Evolutionary conservation across 768 basidiomycete genomes (phyloP).

Genomic region (Suillus clintonianus): DNA sequence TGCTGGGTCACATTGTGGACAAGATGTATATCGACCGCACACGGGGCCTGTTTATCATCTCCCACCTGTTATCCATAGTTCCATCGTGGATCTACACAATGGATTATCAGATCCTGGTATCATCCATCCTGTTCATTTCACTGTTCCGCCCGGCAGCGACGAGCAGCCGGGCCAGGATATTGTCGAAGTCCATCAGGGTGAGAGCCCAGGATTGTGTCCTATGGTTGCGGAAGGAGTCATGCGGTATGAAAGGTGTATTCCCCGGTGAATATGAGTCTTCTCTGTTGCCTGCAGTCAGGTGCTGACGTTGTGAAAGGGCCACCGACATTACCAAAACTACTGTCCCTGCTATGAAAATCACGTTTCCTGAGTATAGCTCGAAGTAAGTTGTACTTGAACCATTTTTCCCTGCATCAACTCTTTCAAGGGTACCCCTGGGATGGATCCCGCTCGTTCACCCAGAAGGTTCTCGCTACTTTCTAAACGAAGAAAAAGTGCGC

Average conservation of each 20-base stretch:
- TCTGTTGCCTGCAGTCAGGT: not conserved
- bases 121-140: not conserved
- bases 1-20: not conserved
- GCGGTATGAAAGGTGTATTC: slow-evolving; percentile 9
- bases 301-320: not conserved
- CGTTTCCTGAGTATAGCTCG: not conserved
- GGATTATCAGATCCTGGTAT: not conserved
- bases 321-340: not conserved
- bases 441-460: slow-evolving; percentile 37
- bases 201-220: slow-evolving; percentile 15
- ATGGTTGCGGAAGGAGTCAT: slow-evolving; percentile 14
- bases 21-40: not conserved
- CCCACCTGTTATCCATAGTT: not conserved
- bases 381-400: not conserved
- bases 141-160: slow-evolving; percentile 5
- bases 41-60: not conserved
- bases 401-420: not conserved
- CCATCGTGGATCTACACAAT: not conserved
- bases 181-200: not conserved
- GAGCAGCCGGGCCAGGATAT: slow-evolving; percentile 7
- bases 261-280: not conserved
- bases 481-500: slow-evolving; percentile 45
- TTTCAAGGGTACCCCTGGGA: slow-evolving; percentile 22
- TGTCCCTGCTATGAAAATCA: not conserved
- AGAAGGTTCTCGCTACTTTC: slow-evolving; percentile 62